Conservation (phyloP, 83 land plant genomes). For the Thuja plicata region DNA sequence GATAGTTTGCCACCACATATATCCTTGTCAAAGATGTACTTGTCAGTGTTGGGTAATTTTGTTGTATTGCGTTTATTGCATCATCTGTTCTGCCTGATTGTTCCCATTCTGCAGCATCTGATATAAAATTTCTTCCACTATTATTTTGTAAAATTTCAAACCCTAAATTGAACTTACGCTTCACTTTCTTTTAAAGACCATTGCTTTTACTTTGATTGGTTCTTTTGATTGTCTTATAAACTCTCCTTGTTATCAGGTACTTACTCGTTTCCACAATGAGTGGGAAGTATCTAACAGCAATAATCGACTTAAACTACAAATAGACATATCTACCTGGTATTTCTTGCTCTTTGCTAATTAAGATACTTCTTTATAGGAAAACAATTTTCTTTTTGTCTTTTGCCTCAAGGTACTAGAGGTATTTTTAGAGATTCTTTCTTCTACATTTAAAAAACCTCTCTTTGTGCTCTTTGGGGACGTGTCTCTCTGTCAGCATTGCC, state of each 20-base stretch:
- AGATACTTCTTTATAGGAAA: background rate
- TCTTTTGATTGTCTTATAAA: background rate
- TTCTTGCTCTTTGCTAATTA: background rate
- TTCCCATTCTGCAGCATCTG: background rate
- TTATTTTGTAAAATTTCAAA: background rate
- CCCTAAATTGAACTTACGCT: background rate
- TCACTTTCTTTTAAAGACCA: background rate
- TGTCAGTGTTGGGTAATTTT: background rate
- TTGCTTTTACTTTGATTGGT: background rate
- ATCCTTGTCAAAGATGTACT: background rate
- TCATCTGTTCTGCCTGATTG: background rate
- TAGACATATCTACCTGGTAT: background rate
- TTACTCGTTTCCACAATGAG: background rate
- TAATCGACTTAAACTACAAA: background rate
- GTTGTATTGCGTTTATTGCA: background rate
- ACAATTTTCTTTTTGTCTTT: background rate
- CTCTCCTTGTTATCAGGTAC: background rate
- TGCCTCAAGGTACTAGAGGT: background rate
- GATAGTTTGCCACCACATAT: background rate
- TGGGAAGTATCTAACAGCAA: background rate
- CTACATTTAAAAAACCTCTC: background rate
- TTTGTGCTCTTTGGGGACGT: background rate
- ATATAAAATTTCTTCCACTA: background rate
- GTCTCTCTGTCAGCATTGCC: background rate
- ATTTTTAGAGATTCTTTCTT: background rate